These are phyloP conservation scores for Canavalia gladiata DNA, from an alignment of 306 rosid species.

Conservation along the genomic window DNA sequence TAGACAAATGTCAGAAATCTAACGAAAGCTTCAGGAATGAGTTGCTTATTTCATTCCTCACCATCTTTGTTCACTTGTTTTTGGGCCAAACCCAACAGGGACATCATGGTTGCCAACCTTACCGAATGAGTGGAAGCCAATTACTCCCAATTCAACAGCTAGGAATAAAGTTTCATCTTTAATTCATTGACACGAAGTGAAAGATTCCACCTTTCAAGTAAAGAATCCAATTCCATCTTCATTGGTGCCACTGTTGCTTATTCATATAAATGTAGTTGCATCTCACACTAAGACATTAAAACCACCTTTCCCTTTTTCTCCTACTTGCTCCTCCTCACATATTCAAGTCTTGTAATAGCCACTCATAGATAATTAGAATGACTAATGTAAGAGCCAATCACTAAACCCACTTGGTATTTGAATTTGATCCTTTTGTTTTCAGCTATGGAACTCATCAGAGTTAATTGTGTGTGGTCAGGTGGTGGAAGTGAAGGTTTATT, in stretches of 20 bases:
- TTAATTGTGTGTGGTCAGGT: conserved; percentile 51
- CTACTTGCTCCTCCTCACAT: background rate
- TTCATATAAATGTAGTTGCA: conserved; percentile 33
- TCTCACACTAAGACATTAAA: background rate
- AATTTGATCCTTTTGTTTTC: conserved; percentile 9
- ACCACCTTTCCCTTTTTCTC: background rate
- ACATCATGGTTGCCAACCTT: conserved; percentile 56
- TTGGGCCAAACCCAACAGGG: conserved; percentile 1
- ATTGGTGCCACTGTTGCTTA: background rate
- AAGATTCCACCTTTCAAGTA: conserved; percentile 47
- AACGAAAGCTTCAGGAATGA: conserved; percentile 19
- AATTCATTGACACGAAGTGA: conserved; percentile 34
- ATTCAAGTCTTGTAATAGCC: background rate
- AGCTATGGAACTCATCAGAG: conserved; percentile 26
- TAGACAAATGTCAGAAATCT: conserved; percentile 32
- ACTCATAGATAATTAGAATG: conserved; percentile 48
- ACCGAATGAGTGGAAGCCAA: conserved; percentile 49
- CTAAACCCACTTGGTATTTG: background rate
- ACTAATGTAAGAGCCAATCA: conserved; percentile 55
- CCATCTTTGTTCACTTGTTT: conserved; percentile 28
- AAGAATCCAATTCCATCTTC: conserved; percentile 65
- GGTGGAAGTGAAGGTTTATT: conserved; percentile 88
- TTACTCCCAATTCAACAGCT: conserved; percentile 43
- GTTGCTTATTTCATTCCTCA: conserved; percentile 20
- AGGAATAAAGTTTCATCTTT: conserved; percentile 49